phyloP scores from a whole-genome alignment of 1,284 basidiomycete species.

The Apiotrichum akiyoshidainum region DNA sequence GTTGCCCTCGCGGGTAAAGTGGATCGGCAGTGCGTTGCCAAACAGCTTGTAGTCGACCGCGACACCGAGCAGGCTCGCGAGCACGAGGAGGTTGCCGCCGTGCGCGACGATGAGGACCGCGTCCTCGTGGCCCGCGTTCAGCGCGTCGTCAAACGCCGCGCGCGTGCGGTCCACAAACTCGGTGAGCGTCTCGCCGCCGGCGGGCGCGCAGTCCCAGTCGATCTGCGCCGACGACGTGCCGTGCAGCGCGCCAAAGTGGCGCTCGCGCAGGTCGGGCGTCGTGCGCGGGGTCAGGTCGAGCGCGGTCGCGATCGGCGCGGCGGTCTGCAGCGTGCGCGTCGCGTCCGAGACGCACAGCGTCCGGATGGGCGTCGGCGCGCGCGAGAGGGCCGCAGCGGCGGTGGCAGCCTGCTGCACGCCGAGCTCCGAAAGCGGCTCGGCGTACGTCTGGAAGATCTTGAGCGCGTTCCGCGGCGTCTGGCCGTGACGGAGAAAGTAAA shows the following conservation, averaged over 20 bases:
- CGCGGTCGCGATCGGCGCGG: conserved; percentile 1
- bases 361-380: not conserved
- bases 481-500: conserved; percentile 13
- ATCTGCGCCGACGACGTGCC: conserved; percentile 12
- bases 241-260: conserved; percentile 13
- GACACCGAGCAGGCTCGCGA: conserved; percentile 3
- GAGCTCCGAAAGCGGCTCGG: conserved; percentile 8
- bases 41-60: conserved; percentile 6
- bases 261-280: conserved; percentile 8
- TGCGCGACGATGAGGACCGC: conserved; percentile 28
- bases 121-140: conserved; percentile 27
- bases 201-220: conserved; percentile 18
- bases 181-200: conserved; percentile 12
- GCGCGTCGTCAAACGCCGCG: conserved; percentile 19
- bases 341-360: conserved; percentile 11
- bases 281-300: conserved; percentile 3
- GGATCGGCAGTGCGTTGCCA: conserved; percentile 12
- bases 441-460: conserved; percentile 15
- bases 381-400: conserved; percentile 3
- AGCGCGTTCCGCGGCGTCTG: conserved; percentile 13
- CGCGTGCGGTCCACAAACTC: conserved; percentile 15
- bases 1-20: conserved; percentile 8
- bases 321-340: conserved; percentile 18
- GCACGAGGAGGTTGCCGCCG: conserved; percentile 14
- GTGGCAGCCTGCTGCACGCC: conserved; percentile 8